Percentiles rank a stretch among this genome's conserved stretches.
phyloP scores from a whole-genome alignment of 2,329 filamentous ascomycete species.

The Lojkania enalia region DNA sequence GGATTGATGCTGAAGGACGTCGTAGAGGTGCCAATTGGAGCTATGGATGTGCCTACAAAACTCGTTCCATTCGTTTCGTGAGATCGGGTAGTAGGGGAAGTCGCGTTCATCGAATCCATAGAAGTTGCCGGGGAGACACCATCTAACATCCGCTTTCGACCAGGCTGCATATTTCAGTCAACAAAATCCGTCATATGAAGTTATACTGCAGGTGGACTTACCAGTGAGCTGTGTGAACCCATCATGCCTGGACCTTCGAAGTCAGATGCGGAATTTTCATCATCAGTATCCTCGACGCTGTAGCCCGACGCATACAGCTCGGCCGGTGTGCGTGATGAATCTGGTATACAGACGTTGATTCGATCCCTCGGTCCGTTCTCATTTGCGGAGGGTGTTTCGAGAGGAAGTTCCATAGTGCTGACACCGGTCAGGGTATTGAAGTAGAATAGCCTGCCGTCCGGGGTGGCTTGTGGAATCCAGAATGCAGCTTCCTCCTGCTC shows the following conservation, averaged over 20 bases:
- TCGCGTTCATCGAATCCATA: slow-evolving; percentile 83
- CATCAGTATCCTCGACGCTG: slow-evolving; percentile 85
- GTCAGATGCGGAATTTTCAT: slow-evolving; percentile 81
- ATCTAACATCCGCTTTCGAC: slow-evolving; percentile 63
- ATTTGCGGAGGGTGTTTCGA: slow-evolving; percentile 82
- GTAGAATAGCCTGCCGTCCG: slow-evolving; percentile 91
- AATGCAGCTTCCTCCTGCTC: slow-evolving; percentile 89
- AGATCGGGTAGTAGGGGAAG: slow-evolving; percentile 62
- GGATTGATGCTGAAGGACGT: slow-evolving; percentile 60
- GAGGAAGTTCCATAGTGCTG: slow-evolving; percentile 88
- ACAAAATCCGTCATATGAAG: slow-evolving; percentile 7
- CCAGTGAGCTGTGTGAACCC: slow-evolving; percentile 69
- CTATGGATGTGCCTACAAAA: slow-evolving; percentile 51
- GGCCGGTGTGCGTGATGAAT: slow-evolving; percentile 84
- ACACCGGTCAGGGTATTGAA: slow-evolving; percentile 98
- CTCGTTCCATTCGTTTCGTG: slow-evolving; percentile 48
- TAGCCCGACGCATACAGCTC: slow-evolving; percentile 88
- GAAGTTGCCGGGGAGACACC: slow-evolving; percentile 84
- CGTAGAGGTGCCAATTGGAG: slow-evolving; percentile 55
- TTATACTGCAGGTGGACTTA: slow-evolving; percentile 48
- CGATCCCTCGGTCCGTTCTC: slow-evolving; percentile 88
- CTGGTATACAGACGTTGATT: slow-evolving; percentile 84
- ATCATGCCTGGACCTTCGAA: slow-evolving; percentile 76
- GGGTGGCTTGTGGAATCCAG: slow-evolving; percentile 97
- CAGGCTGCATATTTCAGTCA: slow-evolving; percentile 27